Evolutionary conservation across 140 eudicot species (phyloP).

Genomic region (Anethum foeniculum): DNA sequence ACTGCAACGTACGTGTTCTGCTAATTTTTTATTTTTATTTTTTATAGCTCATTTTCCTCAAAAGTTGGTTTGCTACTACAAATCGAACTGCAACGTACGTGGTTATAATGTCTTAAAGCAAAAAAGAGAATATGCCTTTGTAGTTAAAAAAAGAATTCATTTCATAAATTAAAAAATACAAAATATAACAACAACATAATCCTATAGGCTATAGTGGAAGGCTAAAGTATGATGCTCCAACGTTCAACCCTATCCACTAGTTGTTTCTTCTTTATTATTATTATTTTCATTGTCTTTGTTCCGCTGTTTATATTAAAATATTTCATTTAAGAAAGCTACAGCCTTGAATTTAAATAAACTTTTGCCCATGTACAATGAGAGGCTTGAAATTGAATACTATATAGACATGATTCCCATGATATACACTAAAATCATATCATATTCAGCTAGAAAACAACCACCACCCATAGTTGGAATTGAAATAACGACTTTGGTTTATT

Average conservation of each 20-base stretch:
- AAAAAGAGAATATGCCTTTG: neutral
- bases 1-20: too few species aligned
- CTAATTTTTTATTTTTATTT: too few species aligned
- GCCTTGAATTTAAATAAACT: neutral
- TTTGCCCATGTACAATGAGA: neutral
- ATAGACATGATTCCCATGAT: neutral
- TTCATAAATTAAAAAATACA: neutral
- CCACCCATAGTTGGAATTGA: neutral
- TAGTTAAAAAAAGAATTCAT: neutral
- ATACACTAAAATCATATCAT: neutral
- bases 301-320: neutral
- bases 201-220: neutral
- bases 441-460: neutral
- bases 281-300: neutral
- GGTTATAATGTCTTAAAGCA: neutral
- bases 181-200: neutral
- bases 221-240: neutral
- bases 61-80: too few species aligned
- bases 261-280: neutral
- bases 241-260: constrained; percentile 11
- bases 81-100: too few species aligned
- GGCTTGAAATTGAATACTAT: neutral
- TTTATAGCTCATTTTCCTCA: too few species aligned
- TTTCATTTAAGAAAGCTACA: neutral
- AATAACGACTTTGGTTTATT: neutral